phyloP scores from a whole-genome alignment of 2,329 filamentous ascomycete genomes.

The Ophiocordyceps australis region DNA sequence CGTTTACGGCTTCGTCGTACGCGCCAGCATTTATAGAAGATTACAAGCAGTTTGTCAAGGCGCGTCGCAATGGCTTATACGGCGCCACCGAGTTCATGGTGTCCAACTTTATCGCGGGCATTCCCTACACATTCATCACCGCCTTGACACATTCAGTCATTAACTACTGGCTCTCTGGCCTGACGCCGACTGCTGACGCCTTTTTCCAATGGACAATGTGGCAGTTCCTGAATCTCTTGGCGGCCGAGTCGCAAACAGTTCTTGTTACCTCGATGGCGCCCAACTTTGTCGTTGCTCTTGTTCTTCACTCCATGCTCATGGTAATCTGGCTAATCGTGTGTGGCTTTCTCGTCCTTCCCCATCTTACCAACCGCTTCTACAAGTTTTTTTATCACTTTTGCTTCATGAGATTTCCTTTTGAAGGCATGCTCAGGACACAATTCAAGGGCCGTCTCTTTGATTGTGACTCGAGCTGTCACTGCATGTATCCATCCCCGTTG shows the following conservation, averaged over 20 bases:
- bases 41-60: constrained; percentile 25
- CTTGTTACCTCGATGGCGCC: constrained; percentile 56
- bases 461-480: constrained; percentile 32
- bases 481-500: constrained; percentile 49
- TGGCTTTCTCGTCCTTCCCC: constrained; percentile 62
- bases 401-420: constrained; percentile 73
- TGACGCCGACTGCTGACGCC: constrained; percentile 41
- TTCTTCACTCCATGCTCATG: constrained; percentile 69
- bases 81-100: constrained; percentile 54
- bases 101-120: constrained; percentile 66
- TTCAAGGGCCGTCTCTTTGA: constrained; percentile 45
- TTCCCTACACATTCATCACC: constrained; percentile 69
- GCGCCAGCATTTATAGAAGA: constrained; percentile 75
- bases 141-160: constrained; percentile 57
- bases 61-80: constrained; percentile 67
- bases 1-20: constrained; percentile 71
- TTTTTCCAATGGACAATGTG: constrained; percentile 72
- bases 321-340: constrained; percentile 79
- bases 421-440: constrained; percentile 89
- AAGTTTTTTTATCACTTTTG: constrained; percentile 79
- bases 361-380: constrained; percentile 66
- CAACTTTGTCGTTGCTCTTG: constrained; percentile 64
- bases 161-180: constrained; percentile 66
- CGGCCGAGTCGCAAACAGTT: constrained; percentile 69
- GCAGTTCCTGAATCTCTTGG: constrained; percentile 70